Evolutionary conservation across 2,329 filamentous ascomycete genomes (phyloP), one percentile per base, ranked within the genome.

Genomic region (Shiraia bambusicola): DNA sequence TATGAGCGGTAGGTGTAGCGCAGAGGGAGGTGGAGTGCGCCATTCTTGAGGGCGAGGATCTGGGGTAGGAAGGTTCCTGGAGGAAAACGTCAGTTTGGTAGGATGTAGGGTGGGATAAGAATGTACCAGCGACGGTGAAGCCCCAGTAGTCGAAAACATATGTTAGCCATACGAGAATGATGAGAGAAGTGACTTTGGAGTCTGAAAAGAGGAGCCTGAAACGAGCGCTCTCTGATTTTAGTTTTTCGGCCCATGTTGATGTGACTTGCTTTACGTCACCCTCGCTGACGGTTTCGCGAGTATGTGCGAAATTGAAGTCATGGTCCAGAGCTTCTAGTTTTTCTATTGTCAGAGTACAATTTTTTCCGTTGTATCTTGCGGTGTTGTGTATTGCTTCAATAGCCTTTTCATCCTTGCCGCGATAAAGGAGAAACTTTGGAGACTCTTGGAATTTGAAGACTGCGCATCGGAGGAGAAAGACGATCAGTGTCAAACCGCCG

Each of bases 391-490:
- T 56, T 1, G 73, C 72, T 19, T 59, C 56, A 31, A 82, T 72
- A 0, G 81, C 72, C 42, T 76, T 69, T 2, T 65, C 73, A 35
- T 83, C 80, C 16, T 72, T 61, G 8, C 79, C 79, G 10, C 72
- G 67, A 29, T 74, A 76, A 6, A 83, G 66, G 5, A 80, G 69
- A 50, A 78, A 83, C 53, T 83, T 83, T 1, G 80, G 80, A 2
- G 79, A 81, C 52, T 83, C 80, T 45, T 72, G 73, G 33, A 83
- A 76, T 4, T 69, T 67, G 51, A 83, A 76, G 27, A 82, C 56
- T 1, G 76, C 73, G 27, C 81, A 70, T 14, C 80, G 76, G 1
- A 77, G 54, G 31, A 82, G 57, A 30, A 79, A 82, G 10, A 74
- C 60, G 10, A 64, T 40, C 1, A 73, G 48, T 0, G 71, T 73